Percentiles rank a stretch among this genome's conserved stretches.
Conservation (phyloP, 2,329 filamentous ascomycete species). For the Alternaria hordeiaustralica region DNA sequence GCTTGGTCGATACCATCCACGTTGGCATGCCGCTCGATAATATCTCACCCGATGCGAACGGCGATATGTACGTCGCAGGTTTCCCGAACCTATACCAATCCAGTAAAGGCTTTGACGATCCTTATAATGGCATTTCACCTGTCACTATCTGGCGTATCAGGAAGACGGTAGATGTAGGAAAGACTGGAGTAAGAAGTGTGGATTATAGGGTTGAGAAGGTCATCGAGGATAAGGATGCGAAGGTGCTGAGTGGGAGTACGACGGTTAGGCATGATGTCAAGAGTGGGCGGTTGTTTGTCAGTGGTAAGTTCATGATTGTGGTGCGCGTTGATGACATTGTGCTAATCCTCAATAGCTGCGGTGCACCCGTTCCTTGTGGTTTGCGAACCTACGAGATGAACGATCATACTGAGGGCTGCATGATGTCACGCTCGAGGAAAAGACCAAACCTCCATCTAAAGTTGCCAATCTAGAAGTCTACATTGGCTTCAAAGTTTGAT, state of each 20-base stretch:
- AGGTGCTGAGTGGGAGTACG: slow-evolving; percentile 30
- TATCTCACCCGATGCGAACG: slow-evolving; percentile 31
- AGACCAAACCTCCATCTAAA: no score
- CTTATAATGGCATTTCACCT: slow-evolving; percentile 19
- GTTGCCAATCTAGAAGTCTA: no score
- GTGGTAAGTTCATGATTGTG: slow-evolving; percentile 18
- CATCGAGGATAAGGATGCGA: slow-evolving; percentile 32
- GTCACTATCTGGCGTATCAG: slow-evolving; percentile 30
- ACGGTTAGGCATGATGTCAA: slow-evolving; percentile 36
- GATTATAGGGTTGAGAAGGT: slow-evolving; percentile 34
- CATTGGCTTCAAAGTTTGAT: no score
- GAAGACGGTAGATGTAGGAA: slow-evolving; percentile 11
- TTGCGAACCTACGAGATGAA: slow-evolving; percentile 7
- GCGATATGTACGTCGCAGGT: slow-evolving; percentile 34
- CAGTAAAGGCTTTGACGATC: slow-evolving; percentile 20
- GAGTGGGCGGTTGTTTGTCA: slow-evolving; percentile 34
- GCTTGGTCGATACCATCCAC: slow-evolving; percentile 29
- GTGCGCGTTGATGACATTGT: background rate
- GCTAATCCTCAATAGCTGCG: slow-evolving; percentile 1
- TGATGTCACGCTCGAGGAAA: rapidly evolving
- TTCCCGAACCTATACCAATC: slow-evolving; percentile 22
- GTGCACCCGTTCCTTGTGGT: slow-evolving; percentile 16
- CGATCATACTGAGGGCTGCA: background rate
- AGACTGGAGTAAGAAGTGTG: background rate
- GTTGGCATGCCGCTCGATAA: slow-evolving; percentile 38